Conservation (phyloP, 1,284 basidiomycete genomes). For the Ceratobasidium sp. region DNA sequence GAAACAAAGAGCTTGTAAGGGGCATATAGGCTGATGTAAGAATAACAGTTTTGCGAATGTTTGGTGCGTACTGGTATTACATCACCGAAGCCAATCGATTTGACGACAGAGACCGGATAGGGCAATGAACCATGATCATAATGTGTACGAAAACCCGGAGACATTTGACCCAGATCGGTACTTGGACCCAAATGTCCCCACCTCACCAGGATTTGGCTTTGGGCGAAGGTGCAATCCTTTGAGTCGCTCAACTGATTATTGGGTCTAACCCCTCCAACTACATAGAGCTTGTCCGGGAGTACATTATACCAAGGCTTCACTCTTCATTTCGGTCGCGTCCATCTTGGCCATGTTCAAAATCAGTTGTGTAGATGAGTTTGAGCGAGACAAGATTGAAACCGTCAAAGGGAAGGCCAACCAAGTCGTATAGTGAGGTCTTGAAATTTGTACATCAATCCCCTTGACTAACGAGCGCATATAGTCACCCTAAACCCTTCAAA, state of each 20-base stretch:
- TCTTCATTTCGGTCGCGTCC: slow-evolving; percentile 35
- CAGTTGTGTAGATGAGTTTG: slow-evolving; percentile 33
- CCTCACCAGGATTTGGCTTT: slow-evolving; percentile 29
- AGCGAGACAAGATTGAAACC: slow-evolving; percentile 45
- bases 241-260: too few species aligned
- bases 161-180: slow-evolving; percentile 65
- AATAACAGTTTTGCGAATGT: slow-evolving; percentile 8
- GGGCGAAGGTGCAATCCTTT: slow-evolving; percentile 23
- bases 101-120: slow-evolving; percentile 53
- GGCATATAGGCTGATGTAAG: too few species aligned
- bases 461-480: not conserved
- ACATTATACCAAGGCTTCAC: slow-evolving; percentile 32
- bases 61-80: slow-evolving; percentile 1
- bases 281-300: slow-evolving; percentile 43
- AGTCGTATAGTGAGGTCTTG: not conserved
- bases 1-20: not conserved
- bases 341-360: slow-evolving; percentile 54
- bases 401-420: not conserved
- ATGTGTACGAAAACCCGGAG: slow-evolving; percentile 62
- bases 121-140: slow-evolving; percentile 64
- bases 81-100: not conserved
- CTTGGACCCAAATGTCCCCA: slow-evolving; percentile 41
- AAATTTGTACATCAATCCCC: not conserved
- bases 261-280: too few species aligned
- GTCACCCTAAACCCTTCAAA: slow-evolving; percentile 9